A percentile compares a stretch with the other conserved stretches of the same genome.
These are phyloP conservation scores for Trichoderma sp. DNA, from an alignment of 2,329 filamentous ascomycete genomes.

Conservation along the genomic window DNA sequence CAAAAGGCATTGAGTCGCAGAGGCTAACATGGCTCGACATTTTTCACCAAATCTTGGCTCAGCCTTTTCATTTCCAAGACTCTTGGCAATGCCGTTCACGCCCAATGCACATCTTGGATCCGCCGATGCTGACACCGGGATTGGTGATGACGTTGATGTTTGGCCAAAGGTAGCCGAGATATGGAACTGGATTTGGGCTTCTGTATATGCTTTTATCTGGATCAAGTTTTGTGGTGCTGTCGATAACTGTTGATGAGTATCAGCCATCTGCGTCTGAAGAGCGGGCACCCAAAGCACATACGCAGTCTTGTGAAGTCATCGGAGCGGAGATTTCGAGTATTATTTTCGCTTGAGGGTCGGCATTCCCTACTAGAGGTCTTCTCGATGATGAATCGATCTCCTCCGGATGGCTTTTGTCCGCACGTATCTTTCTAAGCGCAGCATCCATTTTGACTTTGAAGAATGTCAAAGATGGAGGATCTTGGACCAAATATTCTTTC, in stretches of 20 bases:
- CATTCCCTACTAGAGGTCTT: no score
- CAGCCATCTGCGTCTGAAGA: background rate
- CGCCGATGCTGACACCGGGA: background rate
- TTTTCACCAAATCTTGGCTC: background rate
- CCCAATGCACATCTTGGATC: no score
- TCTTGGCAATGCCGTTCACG: no score
- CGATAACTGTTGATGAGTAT: background rate
- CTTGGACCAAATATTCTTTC: background rate
- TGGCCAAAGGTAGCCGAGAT: background rate
- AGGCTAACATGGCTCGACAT: background rate
- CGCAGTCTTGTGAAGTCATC: background rate
- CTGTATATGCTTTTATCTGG: background rate
- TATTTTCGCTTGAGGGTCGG: background rate
- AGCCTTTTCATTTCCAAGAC: background rate
- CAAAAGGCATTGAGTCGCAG: background rate
- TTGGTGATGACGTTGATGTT: background rate
- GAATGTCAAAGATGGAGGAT: background rate
- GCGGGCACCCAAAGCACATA: no score
- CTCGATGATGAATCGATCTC: background rate
- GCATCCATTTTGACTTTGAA: no score
- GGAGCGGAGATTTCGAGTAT: background rate
- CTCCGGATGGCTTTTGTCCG: background rate
- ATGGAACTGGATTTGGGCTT: background rate
- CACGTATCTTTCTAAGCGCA: background rate
- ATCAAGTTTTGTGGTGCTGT: background rate